A percentile compares a stretch with the other conserved stretches of the same genome.
phyloP scores from a whole-genome alignment of 495 filamentous ascomycete genomes.

The Pyronema omphalodes region DNA sequence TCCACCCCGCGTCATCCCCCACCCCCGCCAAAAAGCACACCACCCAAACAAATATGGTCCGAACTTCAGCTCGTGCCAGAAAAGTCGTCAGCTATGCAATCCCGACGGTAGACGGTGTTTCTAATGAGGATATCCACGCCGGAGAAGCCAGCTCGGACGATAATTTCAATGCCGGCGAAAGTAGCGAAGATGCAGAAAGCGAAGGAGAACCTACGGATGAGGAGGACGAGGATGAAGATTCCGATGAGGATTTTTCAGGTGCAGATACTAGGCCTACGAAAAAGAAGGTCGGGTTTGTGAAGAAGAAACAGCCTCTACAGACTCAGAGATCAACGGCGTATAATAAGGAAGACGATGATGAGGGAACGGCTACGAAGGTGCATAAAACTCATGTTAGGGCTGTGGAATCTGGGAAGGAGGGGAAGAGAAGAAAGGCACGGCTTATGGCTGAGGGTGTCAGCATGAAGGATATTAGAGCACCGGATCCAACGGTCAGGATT shows the following conservation, averaged over 20 bases:
- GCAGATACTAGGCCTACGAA: not conserved
- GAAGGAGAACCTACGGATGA: not conserved
- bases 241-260: not conserved
- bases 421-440: not conserved
- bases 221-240: not conserved
- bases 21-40: too few species aligned
- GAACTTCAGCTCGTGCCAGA: constrained; percentile 6
- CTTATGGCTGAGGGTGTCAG: constrained; percentile 1
- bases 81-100: constrained; percentile 16
- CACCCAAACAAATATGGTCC: not conserved
- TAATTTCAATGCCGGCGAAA: constrained; percentile 8
- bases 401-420: not conserved
- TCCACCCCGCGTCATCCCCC: too few species aligned
- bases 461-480: constrained; percentile 3
- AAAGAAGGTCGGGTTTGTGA: not conserved
- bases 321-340: not conserved
- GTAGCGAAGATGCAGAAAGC: not conserved
- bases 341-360: not conserved
- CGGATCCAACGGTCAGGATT: constrained; percentile 20
- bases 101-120: too few species aligned
- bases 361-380: constrained; percentile 6
- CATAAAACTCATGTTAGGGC: not conserved
- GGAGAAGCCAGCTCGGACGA: constrained; percentile 5
- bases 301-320: not conserved
- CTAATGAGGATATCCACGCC: constrained; percentile 5